Evolutionary conservation across 2,329 filamentous ascomycete genomes (phyloP).

Genomic region (Colletotrichum scovillei): DNA sequence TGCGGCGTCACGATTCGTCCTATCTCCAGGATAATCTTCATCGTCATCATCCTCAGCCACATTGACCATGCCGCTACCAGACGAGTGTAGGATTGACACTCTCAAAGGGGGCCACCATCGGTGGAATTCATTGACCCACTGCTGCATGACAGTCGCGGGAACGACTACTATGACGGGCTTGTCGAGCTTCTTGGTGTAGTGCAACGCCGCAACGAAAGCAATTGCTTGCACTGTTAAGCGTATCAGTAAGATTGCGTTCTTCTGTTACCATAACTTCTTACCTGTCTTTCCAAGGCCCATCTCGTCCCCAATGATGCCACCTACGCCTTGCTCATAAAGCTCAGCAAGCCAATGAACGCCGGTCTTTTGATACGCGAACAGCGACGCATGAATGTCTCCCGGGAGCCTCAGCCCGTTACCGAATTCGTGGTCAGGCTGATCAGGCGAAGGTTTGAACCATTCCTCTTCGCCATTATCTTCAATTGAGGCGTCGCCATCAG

Average conservation of each 20-base stretch:
- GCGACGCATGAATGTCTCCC: slow-evolving; percentile 89
- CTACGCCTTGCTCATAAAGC: slow-evolving; percentile 87
- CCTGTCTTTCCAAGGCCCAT: slow-evolving; percentile 98
- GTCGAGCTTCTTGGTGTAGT: slow-evolving; percentile 87
- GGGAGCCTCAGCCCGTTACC: slow-evolving; percentile 83
- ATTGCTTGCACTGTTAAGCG: slow-evolving; percentile 62
- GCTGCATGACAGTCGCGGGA: slow-evolving; percentile 92
- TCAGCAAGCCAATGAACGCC: slow-evolving; percentile 97
- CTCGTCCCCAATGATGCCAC: slow-evolving; percentile 95
- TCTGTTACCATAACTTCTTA: slow-evolving; percentile 17
- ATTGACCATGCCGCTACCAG: slow-evolving; percentile 96
- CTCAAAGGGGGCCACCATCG: slow-evolving; percentile 99
- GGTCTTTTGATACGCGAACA: slow-evolving; percentile 98
- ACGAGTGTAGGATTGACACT: slow-evolving; percentile 94
- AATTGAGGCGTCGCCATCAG: slow-evolving; percentile 50
- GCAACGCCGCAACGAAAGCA: slow-evolving; percentile 87
- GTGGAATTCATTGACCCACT: slow-evolving; percentile 99
- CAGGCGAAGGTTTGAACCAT: slow-evolving; percentile 90
- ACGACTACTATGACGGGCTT: slow-evolving; percentile 93
- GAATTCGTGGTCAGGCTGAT: slow-evolving; percentile 79
- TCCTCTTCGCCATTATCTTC: slow-evolving; percentile 65
- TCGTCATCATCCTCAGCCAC: slow-evolving; percentile 70
- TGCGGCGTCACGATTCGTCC: slow-evolving; percentile 68
- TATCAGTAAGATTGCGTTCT: slow-evolving; percentile 24
- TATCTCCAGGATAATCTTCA: slow-evolving; percentile 48